phyloP scores from a whole-genome alignment of 2,329 filamentous ascomycete species.

The Fusarium denticulatum region DNA sequence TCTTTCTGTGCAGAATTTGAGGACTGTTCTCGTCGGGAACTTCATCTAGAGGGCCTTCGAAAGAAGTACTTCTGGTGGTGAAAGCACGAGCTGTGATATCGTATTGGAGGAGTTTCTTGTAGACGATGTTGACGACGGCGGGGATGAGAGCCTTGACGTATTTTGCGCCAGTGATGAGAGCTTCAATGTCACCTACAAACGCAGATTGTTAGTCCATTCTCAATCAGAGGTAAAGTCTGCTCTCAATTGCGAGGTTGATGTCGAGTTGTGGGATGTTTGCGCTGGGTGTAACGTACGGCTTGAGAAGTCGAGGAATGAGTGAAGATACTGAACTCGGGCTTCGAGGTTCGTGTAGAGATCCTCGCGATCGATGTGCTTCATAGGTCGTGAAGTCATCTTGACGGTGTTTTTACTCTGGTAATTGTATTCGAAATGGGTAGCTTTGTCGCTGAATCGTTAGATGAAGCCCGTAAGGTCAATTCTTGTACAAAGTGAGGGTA shows the following conservation, averaged over 20 bases:
- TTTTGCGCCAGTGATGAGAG: conserved; percentile 73
- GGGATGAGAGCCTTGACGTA: conserved; percentile 86
- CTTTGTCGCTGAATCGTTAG: neutral
- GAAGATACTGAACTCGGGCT: conserved; percentile 75
- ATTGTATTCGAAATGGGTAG: too few species aligned
- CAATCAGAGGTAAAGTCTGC: neutral
- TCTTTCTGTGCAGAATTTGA: conserved; percentile 80
- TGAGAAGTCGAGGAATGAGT: conserved; percentile 80
- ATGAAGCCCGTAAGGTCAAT: neutral
- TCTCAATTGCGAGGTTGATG: neutral
- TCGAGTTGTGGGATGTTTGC: neutral
- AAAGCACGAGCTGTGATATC: conserved; percentile 86
- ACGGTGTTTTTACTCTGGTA: neutral
- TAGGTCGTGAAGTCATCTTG: conserved; percentile 48
- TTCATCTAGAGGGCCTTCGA: conserved; percentile 73
- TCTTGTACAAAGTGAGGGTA: neutral
- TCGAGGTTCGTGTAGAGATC: conserved; percentile 78
- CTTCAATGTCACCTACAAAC: conserved; percentile 73
- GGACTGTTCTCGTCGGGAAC: conserved; percentile 74
- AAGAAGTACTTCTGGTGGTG: conserved; percentile 69
- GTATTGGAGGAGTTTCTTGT: conserved; percentile 81
- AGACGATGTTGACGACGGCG: conserved; percentile 84
- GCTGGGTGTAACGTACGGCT: conserved; percentile 61
- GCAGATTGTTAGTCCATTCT: conserved; percentile 9
- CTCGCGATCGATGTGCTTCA: conserved; percentile 74